These are phyloP conservation scores for Salix suchowensis DNA, from an alignment of 345 rosid genomes.

Conservation along the genomic window DNA sequence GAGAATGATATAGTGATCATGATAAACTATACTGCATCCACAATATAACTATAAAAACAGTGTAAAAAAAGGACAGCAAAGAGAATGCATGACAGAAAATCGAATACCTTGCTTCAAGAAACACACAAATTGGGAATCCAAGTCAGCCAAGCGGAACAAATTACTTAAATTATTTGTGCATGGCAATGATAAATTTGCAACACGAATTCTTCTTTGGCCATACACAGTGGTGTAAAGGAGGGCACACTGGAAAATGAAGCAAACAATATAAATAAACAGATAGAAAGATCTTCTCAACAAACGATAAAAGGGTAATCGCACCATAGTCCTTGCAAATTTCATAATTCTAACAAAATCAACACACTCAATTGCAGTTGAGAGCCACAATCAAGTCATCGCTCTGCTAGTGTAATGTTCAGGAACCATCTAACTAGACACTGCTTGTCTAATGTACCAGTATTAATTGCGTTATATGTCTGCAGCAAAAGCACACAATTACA, in stretches of 20 bases:
- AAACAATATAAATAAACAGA: not conserved
- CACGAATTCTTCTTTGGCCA: slow-evolving; percentile 97
- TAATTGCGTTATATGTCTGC: not conserved
- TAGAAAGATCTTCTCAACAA: not conserved
- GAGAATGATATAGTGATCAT: not conserved
- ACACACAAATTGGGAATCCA: slow-evolving; percentile 92
- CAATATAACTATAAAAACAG: not conserved
- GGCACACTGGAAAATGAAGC: slow-evolving; percentile 66
- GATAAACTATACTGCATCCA: not conserved
- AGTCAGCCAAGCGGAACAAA: slow-evolving; percentile 89
- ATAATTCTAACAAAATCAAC: not conserved
- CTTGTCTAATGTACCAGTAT: not conserved
- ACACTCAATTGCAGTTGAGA: not conserved
- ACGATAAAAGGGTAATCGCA: not conserved
- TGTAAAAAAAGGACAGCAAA: not conserved
- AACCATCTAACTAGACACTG: not conserved
- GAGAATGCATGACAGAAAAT: not conserved
- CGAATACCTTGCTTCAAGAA: slow-evolving; percentile 87
- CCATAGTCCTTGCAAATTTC: not conserved
- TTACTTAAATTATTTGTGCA: slow-evolving; percentile 86
- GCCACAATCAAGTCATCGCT: not conserved
- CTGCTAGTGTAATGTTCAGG: not conserved
- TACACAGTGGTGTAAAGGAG: slow-evolving; percentile 85
- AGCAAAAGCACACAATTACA: not conserved
- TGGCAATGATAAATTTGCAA: slow-evolving; percentile 80